phyloP scores from a whole-genome alignment of 768 basidiomycete genomes.

The Tephrocybe sp. region DNA sequence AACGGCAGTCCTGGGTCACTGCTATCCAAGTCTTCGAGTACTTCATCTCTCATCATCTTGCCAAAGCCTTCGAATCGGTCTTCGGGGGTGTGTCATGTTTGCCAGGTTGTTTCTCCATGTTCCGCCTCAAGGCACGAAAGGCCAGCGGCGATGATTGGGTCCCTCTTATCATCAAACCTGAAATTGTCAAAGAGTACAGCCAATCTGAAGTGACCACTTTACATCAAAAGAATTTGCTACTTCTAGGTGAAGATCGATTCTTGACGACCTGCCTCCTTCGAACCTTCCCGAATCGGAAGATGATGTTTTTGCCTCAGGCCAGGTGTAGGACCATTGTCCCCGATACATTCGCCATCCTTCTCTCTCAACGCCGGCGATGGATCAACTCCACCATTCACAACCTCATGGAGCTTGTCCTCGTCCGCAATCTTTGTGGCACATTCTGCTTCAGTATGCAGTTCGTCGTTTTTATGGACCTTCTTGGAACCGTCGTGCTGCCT shows the following conservation, averaged over 20 bases:
- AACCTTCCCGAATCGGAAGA: conserved; percentile 97
- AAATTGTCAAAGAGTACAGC: conserved; percentile 96
- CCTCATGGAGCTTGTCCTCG: conserved; percentile 97
- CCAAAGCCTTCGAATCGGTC: conserved; percentile 98
- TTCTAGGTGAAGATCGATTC: conserved; percentile 99
- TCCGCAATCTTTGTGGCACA: conserved; percentile 95
- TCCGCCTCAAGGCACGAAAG: conserved; percentile 92
- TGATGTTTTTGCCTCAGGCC: conserved; percentile 99
- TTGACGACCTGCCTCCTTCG: conserved; percentile 94
- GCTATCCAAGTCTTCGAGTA: conserved; percentile 98
- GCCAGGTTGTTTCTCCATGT: conserved; percentile 99
- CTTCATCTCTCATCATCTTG: conserved; percentile 97
- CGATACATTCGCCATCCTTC: conserved; percentile 88
- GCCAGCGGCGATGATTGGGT: conserved; percentile 93
- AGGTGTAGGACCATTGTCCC: conserved; percentile 94
- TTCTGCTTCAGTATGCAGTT: conserved; percentile 99
- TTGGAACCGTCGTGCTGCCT: conserved; percentile 90
- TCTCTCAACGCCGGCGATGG: conserved; percentile 98
- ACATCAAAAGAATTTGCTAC: conserved; percentile 95
- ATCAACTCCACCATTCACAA: conserved; percentile 99
- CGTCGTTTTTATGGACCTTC: conserved; percentile 95
- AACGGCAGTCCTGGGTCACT: conserved; percentile 97
- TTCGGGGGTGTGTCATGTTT: conserved; percentile 99
- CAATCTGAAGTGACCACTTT: conserved; percentile 91
- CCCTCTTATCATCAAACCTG: conserved; percentile 93